Conservation (phyloP, 2,329 filamentous ascomycete genomes). For the Trichoderma lentiforme region DNA sequence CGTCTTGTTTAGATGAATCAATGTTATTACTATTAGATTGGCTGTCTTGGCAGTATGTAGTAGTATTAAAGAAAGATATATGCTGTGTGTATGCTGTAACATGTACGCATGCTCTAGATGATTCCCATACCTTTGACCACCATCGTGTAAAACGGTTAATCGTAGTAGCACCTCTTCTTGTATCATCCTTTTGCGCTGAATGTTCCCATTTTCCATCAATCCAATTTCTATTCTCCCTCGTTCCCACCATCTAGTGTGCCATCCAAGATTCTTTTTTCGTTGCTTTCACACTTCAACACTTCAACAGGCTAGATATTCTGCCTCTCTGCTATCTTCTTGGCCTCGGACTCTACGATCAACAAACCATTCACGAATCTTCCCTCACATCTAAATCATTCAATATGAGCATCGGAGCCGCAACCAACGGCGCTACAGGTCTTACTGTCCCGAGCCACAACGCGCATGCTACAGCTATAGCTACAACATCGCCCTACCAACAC, state of each 20-base stretch:
- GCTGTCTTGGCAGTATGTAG: background rate
- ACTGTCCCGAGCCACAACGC: background rate
- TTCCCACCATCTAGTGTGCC: background rate
- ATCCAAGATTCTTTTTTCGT: background rate
- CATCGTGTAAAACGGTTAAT: background rate
- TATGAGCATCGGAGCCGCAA: background rate
- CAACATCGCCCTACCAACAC: background rate
- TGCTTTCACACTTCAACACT: background rate
- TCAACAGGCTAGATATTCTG: background rate
- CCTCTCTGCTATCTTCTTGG: background rate
- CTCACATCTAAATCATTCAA: background rate
- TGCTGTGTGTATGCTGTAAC: background rate
- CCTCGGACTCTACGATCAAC: background rate
- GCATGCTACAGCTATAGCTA: background rate
- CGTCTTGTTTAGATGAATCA: background rate
- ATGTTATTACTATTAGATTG: background rate
- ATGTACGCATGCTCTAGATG: background rate
- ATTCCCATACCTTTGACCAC: background rate
- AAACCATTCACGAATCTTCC: background rate
- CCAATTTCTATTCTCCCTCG: background rate
- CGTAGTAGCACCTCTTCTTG: background rate
- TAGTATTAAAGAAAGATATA: background rate
- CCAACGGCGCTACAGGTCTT: background rate
- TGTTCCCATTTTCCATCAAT: background rate
- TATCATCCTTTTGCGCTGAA: background rate